Base-by-base conservation (phyloP, 371 early-diverging fungal genomes). In the Haplosporangium sp. region DNA sequence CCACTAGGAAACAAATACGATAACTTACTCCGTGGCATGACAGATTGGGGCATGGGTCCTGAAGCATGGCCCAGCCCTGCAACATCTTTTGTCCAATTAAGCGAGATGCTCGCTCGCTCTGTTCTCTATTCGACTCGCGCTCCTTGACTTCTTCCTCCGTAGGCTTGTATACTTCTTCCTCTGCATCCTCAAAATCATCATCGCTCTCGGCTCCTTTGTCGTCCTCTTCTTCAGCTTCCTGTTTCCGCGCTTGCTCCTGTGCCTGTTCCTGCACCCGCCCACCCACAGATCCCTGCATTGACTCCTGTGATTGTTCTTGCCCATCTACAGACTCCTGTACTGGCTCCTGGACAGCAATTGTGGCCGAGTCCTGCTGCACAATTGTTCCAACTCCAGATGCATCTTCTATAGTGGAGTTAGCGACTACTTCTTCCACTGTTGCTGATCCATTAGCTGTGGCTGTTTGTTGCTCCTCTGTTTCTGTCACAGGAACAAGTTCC, bases 1-100 rank as follows among this genome's bases (percentile, higher is more conserved):
- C 6, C 14, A 11, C 23, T 0, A 1, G n/a, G 37, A 14, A n/a
- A 43, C 14, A 11, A 16, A 37, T 9, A 41, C 21, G 11, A 36
- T 12, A 42, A 59, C 81, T 79, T 84, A 89, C 92, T 9, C 87
- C 91, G 64, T 85, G 87, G 67, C 92, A 91, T 1, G 75, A 56
- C 3, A 69, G 72, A 37, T 83, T 89, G 2, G 88, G 89, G 62
- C 92, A 92, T 18, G 83, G 84, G 6, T 91, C 91, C 38, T 90
- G 88, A n/a, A 92, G 63, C 55, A 92, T 64, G n/a, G 91, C 81
- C 92, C 92, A 92, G 41, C 89, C 89, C 16, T 88, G 87, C 40
- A 92, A 73, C 83, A 92, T 81, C 55, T 87, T 85, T 82, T 91
- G 88, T 21, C 91, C 91, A 67, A 92, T 87, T 29, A 89, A 64